Evolutionary conservation across 345 rosid species (phyloP), one percentile per base, ranked within the genome.

Genomic region (Jatropha curcas): DNA sequence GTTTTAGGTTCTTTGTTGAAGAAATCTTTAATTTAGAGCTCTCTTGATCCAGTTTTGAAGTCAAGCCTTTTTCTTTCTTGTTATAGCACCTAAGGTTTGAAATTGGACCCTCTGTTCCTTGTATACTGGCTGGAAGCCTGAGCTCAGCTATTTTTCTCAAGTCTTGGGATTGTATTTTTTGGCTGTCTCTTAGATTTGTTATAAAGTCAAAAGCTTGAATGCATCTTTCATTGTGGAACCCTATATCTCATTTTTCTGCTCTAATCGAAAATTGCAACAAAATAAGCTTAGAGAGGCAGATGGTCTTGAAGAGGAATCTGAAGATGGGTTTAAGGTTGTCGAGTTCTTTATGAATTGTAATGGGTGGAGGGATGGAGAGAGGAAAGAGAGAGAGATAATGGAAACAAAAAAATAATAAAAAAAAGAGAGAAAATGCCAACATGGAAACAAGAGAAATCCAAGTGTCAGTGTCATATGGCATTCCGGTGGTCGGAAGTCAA

Each of bases 211-310:
- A 51, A 60, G 82, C 37, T 77, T 82, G 80, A 79, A 96, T 96
- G 99, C 98, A 91, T 90, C 88, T 94, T 81, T 96, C 96, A 78
- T 83, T 92, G 77, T 96, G 99, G 99, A 96, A 96, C 80, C 98
- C 99, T 65, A 87, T 96, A 78, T 88, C 97, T 70, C 96, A 91
- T 85, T 91, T 98, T 81, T 96, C 97, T 82, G 94, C 99, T 79
- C 86, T 93, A 11, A 79, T 91, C 69, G n/a, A n/a, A n/a, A n/a
- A n/a, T n/a, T n/a, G n/a, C n/a, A n/a, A n/a, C n/a, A n/a, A n/a
- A n/a, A n/a, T n/a, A n/a, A n/a, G n/a, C n/a, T n/a, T n/a, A n/a
- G n/a, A n/a, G n/a, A n/a, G n/a, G n/a, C n/a, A n/a, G n/a, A n/a
- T n/a, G n/a, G n/a, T n/a, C n/a, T n/a, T n/a, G n/a, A n/a, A n/a